Evolutionary conservation across 1,139 yeast species (phyloP), one percentile per base, ranked within the genome.

Genomic region (Taiozyma sp.): DNA sequence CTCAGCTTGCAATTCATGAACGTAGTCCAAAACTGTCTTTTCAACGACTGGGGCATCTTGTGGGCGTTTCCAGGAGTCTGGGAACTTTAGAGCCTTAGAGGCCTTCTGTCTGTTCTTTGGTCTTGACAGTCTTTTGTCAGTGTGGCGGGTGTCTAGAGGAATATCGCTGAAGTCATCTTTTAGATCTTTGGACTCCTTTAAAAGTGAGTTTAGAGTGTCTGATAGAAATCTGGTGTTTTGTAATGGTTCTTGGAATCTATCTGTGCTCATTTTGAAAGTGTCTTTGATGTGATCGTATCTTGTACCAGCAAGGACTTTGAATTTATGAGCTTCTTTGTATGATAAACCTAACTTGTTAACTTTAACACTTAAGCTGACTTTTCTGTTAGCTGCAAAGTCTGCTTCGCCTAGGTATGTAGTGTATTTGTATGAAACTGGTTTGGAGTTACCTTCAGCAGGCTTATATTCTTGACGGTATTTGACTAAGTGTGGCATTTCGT

Each of bases 11-110:
- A 51, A 45, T 43, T 57, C 60, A 7, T 28, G 13, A 9, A 61
- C 51, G 46, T 55, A 50, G 43, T 61, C 62, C 29, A 57, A 41
- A n/a, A 61, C 56, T 3, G 59, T 47, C 47, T 57, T 54, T 30
- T 52, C 50, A 56, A 67, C 61, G 50, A 71, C 70, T 40, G 86
- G 84, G 1, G 87, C 84, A 62, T 82, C 82, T 58, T 83, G 72
- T 38, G 96, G 96, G 62, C 90, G 81, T 64, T 81, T 83, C 99
- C 99, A 93, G 48, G 76, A 81, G 56, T 83, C 82, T 10, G 98
- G 98, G 74, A 89, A 92, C 49, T 68, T 29, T 12, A 57, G 43
- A 16, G 40, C 14, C 1, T 52, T 49, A 39, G 50, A 47, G 47
- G 51, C 54, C 43, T 46, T 49, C 39, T 46, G 49, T 60, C 60